Evolutionary conservation across 2,329 filamentous ascomycete genomes (phyloP), one percentile per base, ranked within the genome.

Genomic region (Aspergillus sp.): DNA sequence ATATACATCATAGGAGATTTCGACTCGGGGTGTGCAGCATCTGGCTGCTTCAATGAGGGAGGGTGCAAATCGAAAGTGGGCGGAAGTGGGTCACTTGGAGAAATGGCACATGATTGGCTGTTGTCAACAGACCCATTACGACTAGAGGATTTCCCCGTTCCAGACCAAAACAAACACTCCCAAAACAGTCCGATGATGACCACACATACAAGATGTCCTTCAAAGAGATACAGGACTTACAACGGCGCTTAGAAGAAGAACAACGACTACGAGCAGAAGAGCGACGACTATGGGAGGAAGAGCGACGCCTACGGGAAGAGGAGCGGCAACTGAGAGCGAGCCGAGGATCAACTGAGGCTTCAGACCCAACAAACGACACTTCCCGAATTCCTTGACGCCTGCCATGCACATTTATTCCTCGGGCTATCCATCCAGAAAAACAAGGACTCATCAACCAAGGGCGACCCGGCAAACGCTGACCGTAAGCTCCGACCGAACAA

Each of bases 381-480:
- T 26, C 54, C 50, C 40, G 49, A 58, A 47, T 60, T 57, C 22
- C 55, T 61, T 11, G 43, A 61, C 19, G 54, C 49, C 24, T 58
- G 55, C 47, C 52, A 61, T 49, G 17, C 50, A 16, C 49, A 61
- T 50, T 38, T 60, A 36, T 60, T 57, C 24, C 57, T 57, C 13
- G 51, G 51, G 32, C 52, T 60, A n/a, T 43, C 17, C 10, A 47
- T 61, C 46, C 53, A 61, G 40, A 20, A 54, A 45, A 53, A 55
- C 36, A 55, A 55, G 38, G 47, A 54, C 2, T 56, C 47, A 8
- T 59, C 54, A 11, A 62, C 56, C 20, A 54, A 59, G 42, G 56
- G 56, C 35, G 50, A 57, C 49, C 57, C 57, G 1, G 58, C 53
- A 4, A 62, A 60, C 47, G 55, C 53, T 16, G 56, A 57, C 42